phyloP scores from a whole-genome alignment of 805 yeast genomes.

The Cyberlindnera mycetangii region DNA sequence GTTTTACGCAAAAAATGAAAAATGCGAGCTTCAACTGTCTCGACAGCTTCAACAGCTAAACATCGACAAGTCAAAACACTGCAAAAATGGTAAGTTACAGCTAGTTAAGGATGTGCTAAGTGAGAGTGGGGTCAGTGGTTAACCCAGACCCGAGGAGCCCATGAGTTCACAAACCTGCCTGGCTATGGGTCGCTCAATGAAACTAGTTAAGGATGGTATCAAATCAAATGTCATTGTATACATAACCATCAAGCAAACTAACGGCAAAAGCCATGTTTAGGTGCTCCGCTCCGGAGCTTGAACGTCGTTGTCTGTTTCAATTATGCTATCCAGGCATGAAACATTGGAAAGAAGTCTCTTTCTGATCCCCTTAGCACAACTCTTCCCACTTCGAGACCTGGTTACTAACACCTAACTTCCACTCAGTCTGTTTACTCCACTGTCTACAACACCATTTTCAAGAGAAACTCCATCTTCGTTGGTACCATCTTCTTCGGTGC shows the following conservation, averaged over 20 bases:
- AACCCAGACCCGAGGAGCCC: too few species aligned
- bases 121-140: not conserved
- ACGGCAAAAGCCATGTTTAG: too few species aligned
- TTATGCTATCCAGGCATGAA: too few species aligned
- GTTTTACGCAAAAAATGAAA: slow-evolving; percentile 12
- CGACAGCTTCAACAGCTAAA: not conserved
- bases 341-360: too few species aligned
- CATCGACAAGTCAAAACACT: slow-evolving; percentile 3
- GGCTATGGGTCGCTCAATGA: too few species aligned
- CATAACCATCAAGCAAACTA: too few species aligned
- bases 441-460: slow-evolving; percentile 66
- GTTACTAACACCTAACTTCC: slow-evolving; percentile 1
- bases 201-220: too few species aligned
- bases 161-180: too few species aligned
- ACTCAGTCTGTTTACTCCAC: slow-evolving; percentile 42
- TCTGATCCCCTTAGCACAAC: too few species aligned
- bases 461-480: slow-evolving; percentile 89
- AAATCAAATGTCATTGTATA: too few species aligned
- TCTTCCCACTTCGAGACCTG: not conserved
- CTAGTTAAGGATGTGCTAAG: not conserved
- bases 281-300: too few species aligned
- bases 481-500: slow-evolving; percentile 81
- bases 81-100: slow-evolving; percentile 8
- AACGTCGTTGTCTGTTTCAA: too few species aligned
- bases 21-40: not conserved